Evolutionary conservation across 495 filamentous ascomycete species (phyloP), one percentile per base, ranked within the genome.

Genomic region (Xylaria telfairii): DNA sequence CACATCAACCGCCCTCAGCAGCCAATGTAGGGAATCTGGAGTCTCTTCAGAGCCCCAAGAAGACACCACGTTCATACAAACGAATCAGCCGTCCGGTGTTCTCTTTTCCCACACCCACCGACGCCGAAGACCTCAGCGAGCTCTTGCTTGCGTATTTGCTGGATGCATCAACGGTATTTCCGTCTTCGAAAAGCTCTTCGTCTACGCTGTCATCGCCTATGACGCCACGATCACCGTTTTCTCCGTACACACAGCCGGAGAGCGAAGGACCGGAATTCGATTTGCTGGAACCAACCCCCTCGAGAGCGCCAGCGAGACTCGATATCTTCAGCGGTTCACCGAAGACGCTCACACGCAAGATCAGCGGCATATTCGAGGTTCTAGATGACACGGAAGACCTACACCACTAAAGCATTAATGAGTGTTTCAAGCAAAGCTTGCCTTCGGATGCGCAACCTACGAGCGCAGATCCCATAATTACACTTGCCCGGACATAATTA

Each of bases 321-420:
- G 65, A 62, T 24, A 68, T 73, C 15, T 72, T 74, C 30, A 72
- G 72, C 5, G 61, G 39, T 34, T 39, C 66, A 21, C 69, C 63
- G n/a, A 64, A 70, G 13, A 69, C 57, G 15, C 72, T 75, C 6
- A 69, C 73, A 57, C 68, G 69, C 39, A 78, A 75, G 67, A 81
- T 82, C 65, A 73, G 78, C 46, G 76, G 80, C 61, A 81, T 82
- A 46, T 82, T 82, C 69, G 80, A 82, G 68, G 73, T 77, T 34
- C 28, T 71, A 2, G 69, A 67, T 21, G 69, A 71, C 30, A 63
- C 69, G 6, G 44, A 28, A 12, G 61, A 39, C 26, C 30, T 5
- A 13, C 67, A 13, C 19, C 56, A n/a, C 34, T 69, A 41, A 51
- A 61, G 30, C 32, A 15, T 17, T 19, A 3, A 41, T 39, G 24